These are phyloP conservation scores for Colletotrichum shisoi DNA, from an alignment of 2,329 filamentous ascomycete genomes.

Conservation along the genomic window DNA sequence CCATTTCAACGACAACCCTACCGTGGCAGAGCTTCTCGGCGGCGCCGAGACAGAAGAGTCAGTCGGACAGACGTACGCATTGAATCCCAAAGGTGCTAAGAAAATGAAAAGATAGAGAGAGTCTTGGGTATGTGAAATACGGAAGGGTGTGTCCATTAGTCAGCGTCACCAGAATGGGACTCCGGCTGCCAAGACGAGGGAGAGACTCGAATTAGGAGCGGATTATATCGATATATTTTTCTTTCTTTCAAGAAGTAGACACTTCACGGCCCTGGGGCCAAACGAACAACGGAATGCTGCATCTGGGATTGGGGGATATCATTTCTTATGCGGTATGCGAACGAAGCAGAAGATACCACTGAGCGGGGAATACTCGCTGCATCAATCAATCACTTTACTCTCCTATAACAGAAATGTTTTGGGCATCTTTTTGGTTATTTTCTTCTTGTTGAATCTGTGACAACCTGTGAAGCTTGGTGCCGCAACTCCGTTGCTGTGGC, in stretches of 20 bases:
- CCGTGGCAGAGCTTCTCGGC: constrained; percentile 50
- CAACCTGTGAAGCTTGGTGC: neutral
- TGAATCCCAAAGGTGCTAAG: constrained; percentile 29
- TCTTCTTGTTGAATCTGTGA: neutral
- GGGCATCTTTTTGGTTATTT: neutral
- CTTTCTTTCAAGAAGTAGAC: constrained; percentile 14
- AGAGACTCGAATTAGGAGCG: neutral
- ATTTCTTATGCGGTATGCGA: constrained; percentile 1
- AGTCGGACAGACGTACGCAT: constrained; percentile 31
- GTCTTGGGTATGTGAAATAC: neutral
- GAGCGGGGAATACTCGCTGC: constrained; percentile 13
- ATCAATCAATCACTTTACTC: neutral
- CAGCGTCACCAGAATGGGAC: neutral
- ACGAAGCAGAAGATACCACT: constrained; percentile 31
- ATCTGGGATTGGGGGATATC: constrained; percentile 10
- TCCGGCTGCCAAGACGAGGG: neutral
- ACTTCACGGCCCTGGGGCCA: neutral
- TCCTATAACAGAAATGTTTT: neutral
- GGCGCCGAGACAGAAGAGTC: constrained; percentile 46
- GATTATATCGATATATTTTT: neutral
- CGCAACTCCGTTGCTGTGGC: neutral
- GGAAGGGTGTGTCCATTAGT: neutral
- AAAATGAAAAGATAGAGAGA: constrained; percentile 26
- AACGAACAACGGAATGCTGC: neutral
- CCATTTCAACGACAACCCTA: constrained; percentile 53